These are phyloP conservation scores for Xylaria curta DNA, from an alignment of 495 filamentous ascomycete genomes.

Conservation along the genomic window DNA sequence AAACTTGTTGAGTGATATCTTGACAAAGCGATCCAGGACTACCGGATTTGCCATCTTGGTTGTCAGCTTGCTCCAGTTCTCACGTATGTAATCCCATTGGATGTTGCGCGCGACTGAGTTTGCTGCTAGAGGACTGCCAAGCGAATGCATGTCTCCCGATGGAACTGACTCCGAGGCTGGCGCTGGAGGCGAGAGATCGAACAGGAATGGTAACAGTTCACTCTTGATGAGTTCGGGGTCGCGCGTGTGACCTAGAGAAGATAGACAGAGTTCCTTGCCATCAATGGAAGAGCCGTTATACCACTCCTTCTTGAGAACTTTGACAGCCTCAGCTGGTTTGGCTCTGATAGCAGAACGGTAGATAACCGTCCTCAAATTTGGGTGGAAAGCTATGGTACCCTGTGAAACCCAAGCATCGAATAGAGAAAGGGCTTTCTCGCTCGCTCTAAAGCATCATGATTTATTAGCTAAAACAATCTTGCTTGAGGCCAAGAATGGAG, in stretches of 20 bases:
- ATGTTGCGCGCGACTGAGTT: conserved; percentile 72
- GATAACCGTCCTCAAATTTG: conserved; percentile 77
- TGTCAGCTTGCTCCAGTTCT: conserved; percentile 74
- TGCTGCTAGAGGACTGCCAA: conserved; percentile 69
- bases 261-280: conserved; percentile 83
- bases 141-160: conserved; percentile 82
- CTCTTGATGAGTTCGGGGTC: conserved; percentile 69
- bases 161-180: conserved; percentile 50
- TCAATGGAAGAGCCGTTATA: conserved; percentile 80
- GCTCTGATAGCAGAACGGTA: conserved; percentile 80
- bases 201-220: conserved; percentile 81
- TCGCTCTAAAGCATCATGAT: conserved; percentile 53
- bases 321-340: conserved; percentile 67
- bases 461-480: conserved; percentile 22
- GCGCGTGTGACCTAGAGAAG: conserved; percentile 75
- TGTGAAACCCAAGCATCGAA: conserved; percentile 77
- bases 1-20: conserved; percentile 77
- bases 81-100: conserved; percentile 84
- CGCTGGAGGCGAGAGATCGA: conserved; percentile 68
- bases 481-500: background rate
- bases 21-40: conserved; percentile 85
- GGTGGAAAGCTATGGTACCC: conserved; percentile 72
- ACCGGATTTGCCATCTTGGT: conserved; percentile 79
- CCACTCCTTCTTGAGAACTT: conserved; percentile 81
- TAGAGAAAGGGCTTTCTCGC: conserved; percentile 71